phyloP scores from a whole-genome alignment of 2,329 filamentous ascomycete genomes.

The Magnaporthiopsis incrustans region DNA sequence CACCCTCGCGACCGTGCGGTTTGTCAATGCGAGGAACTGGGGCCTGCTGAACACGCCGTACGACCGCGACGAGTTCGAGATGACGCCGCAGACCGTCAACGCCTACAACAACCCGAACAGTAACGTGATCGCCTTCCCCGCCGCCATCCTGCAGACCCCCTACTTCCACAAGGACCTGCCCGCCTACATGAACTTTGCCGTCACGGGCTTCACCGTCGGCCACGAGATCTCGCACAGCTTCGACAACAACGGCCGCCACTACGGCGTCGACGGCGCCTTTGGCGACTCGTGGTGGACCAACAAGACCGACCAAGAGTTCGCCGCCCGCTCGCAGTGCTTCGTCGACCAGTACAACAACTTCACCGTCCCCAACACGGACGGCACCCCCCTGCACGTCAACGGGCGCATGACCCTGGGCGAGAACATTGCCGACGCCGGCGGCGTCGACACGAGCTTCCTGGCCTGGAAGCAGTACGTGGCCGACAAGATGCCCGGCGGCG shows the following conservation, averaged over 20 bases:
- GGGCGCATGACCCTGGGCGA: conserved; percentile 55
- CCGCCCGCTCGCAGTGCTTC: conserved; percentile 52
- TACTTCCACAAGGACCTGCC: conserved; percentile 46
- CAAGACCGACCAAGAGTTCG: conserved; percentile 47
- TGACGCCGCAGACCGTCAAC: conserved; percentile 52
- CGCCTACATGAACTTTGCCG: conserved; percentile 50
- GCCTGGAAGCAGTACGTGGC: conserved; percentile 41
- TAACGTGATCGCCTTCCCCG: conserved; percentile 59
- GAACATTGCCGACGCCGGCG: conserved; percentile 59
- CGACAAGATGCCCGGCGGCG: conserved; percentile 22
- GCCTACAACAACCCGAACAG: conserved; percentile 56
- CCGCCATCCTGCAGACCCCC: conserved; percentile 58
- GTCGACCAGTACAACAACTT: conserved; percentile 53
- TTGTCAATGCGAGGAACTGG: conserved; percentile 42
- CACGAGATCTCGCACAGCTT: conserved; percentile 62
- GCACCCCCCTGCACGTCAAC: conserved; percentile 50
- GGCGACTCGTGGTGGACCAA: conserved; percentile 56
- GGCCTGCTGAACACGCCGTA: conserved; percentile 50
- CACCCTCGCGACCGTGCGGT: conserved; percentile 36
- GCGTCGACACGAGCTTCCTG: conserved; percentile 49
- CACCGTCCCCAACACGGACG: conserved; percentile 45
- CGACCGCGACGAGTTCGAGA: conserved; percentile 50
- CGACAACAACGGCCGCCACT: conserved; percentile 54
- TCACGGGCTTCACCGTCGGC: conserved; percentile 54
- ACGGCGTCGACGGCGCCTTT: conserved; percentile 54